phyloP scores from a whole-genome alignment of 257 asterid species.

The Thymus quinquecostatus region DNA sequence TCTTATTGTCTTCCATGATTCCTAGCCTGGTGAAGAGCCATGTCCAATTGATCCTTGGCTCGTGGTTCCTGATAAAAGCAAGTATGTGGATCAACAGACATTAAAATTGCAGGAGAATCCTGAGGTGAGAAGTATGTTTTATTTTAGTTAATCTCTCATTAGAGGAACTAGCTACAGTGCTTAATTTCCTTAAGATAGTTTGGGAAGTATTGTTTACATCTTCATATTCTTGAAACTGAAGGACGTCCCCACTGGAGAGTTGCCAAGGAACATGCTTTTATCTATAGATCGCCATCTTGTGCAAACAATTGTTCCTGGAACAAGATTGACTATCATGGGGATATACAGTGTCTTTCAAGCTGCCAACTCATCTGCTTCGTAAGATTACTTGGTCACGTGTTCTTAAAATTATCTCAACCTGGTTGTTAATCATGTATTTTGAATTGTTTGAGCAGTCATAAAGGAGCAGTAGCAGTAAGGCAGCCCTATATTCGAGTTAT shows the following conservation, averaged over 20 bases:
- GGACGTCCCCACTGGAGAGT: slow-evolving; percentile 99
- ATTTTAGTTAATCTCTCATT: background rate
- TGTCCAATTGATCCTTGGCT: slow-evolving; percentile 96
- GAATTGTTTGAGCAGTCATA: slow-evolving; percentile 59
- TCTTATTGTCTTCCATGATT: background rate
- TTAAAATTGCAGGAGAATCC: slow-evolving; percentile 95
- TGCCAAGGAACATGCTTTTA: slow-evolving; percentile 94
- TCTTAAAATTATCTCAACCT: slow-evolving; percentile 11
- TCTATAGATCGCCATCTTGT: slow-evolving; percentile 97
- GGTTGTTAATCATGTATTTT: slow-evolving; percentile 23
- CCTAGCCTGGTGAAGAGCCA: slow-evolving; percentile 81
- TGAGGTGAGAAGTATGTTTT: slow-evolving; percentile 59
- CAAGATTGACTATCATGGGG: slow-evolving; percentile 94
- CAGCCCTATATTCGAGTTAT: slow-evolving; percentile 97
- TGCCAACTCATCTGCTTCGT: slow-evolving; percentile 82
- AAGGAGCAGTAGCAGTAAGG: slow-evolving; percentile 97
- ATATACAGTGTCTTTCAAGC: slow-evolving; percentile 96
- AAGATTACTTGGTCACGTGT: slow-evolving; percentile 38
- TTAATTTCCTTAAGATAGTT: background rate
- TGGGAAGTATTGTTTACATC: slow-evolving; percentile 17
- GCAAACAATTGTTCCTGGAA: slow-evolving; percentile 99
- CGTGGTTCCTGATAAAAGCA: slow-evolving; percentile 91
- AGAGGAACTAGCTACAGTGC: background rate
- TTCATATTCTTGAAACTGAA: slow-evolving; percentile 31
- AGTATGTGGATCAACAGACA: slow-evolving; percentile 94